Evolutionary conservation across 306 rosid genomes (phyloP), one percentile per base, ranked within the genome.

Genomic region (Hippophae tibetana): DNA sequence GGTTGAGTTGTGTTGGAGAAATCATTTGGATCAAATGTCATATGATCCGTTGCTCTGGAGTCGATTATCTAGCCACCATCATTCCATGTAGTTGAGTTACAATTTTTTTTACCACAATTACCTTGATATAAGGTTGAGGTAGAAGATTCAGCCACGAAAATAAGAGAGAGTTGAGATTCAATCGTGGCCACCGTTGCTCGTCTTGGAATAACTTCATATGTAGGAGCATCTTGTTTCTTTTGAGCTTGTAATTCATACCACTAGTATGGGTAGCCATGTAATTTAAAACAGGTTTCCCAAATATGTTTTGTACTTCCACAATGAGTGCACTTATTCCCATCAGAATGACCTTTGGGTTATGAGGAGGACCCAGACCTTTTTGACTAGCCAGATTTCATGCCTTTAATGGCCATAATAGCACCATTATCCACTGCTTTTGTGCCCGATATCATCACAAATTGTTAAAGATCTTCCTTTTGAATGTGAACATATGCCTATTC

Each of bases 401-500:
- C 18, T 50, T 52, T 41, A 4, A 4, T 9, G 50, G 41, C 31
- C 31, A 41, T 14, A 14, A 50, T 48, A 49, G 31, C 57, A n/a
- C 57, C 57, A 38, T 5, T 48, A 31, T 42, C 13, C 10, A 10
- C 61, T 5, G 3, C 18, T 26, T 46, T 10, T 0, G 6, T 25
- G 1, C 57, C 47, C 1, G 54, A 14, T 8, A 45, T 25, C 61
- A 64, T 64, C 14, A 64, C 54, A 18, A n/a, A 7, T 44, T 53
- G 53, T 12, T 6, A 45, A 10, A 54, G 8, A 54, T 2, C 45
- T 45, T 53, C 69, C 31, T 46, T 6, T 5, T 54, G 44, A 12
- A 65, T 7, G 7, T 65, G 61, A 8, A 46, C 38, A 44, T 65
- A 65, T 1, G 69, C 69, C 40, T 65, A 46, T 38, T 65, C 55